Percentiles rank a stretch among this genome's conserved stretches.
phyloP scores from a whole-genome alignment of 768 basidiomycete genomes.

The Mycena polygramma region DNA sequence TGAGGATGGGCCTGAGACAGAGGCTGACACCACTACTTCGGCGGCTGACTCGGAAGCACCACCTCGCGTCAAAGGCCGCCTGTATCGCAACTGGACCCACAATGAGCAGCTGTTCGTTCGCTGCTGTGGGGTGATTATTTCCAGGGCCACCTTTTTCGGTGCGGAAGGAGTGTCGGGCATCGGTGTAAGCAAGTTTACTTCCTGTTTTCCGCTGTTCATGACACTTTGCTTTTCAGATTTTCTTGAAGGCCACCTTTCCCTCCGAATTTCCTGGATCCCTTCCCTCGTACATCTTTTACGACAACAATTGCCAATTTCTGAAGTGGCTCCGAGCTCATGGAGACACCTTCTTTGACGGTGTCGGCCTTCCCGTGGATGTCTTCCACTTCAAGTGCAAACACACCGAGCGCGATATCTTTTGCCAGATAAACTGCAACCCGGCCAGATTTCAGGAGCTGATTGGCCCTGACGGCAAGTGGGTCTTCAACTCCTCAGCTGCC shows the following conservation, averaged over 20 bases:
- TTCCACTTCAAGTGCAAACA: background rate
- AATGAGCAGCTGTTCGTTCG: background rate
- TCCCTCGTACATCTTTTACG: background rate
- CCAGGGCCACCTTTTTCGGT: background rate
- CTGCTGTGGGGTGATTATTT: background rate
- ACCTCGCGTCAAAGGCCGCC: background rate
- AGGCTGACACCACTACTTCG: too few relatives aligned
- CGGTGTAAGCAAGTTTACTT: background rate
- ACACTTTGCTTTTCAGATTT: too few relatives aligned
- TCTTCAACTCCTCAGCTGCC: background rate
- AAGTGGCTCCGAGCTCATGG: too few relatives aligned
- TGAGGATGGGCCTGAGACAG: too few relatives aligned
- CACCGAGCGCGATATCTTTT: too few relatives aligned
- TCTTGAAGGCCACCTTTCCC: too few relatives aligned
- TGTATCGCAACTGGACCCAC: background rate
- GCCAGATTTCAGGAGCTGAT: too few relatives aligned
- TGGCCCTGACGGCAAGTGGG: too few relatives aligned
- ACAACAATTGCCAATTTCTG: background rate
- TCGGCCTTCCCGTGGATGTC: background rate
- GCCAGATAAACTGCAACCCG: too few relatives aligned
- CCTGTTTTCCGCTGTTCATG: too few relatives aligned
- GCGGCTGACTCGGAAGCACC: background rate
- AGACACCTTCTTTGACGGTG: background rate
- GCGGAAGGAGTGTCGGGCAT: background rate
- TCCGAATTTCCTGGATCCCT: too few relatives aligned